A percentile compares a stretch with the other conserved stretches of the same genome.
Conservation (phyloP, 257 asterid species). For the Haberlea rhodopensis region DNA sequence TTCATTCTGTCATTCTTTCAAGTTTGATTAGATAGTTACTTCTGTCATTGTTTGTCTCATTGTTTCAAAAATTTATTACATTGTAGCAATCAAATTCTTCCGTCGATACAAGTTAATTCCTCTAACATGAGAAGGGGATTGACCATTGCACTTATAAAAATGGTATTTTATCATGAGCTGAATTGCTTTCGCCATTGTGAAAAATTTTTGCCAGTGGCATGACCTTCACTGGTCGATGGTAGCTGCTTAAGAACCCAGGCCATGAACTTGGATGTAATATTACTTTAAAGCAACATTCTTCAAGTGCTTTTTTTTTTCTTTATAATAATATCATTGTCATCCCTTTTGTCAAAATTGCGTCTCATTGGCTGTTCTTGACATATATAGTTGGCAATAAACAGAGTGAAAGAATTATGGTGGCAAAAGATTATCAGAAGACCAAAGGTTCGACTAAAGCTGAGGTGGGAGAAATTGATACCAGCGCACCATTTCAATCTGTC, state of each 20-base stretch:
- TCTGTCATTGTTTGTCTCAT: not conserved
- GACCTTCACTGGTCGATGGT: constrained; percentile 7
- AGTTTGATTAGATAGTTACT: not conserved
- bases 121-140: not conserved
- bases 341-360: constrained; percentile 7
- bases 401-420: constrained; percentile 61
- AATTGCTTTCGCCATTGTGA: not conserved
- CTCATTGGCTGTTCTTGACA: constrained; percentile 30
- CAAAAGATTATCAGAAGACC: constrained; percentile 59
- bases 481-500: constrained; percentile 93
- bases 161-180: not conserved
- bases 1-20: not conserved
- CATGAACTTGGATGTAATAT: not conserved
- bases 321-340: constrained; percentile 6
- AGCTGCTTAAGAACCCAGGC: not conserved
- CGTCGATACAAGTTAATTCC: not conserved
- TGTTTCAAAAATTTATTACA: not conserved
- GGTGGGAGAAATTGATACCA: constrained; percentile 92
- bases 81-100: not conserved
- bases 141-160: not conserved
- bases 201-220: not conserved
- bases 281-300: not conserved
- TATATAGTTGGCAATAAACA: constrained; percentile 27
- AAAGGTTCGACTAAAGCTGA: constrained; percentile 61
- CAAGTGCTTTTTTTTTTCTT: not conserved